Conservation (phyloP, 352 stramenopile genomes). For the Phytophthora megakarya region DNA sequence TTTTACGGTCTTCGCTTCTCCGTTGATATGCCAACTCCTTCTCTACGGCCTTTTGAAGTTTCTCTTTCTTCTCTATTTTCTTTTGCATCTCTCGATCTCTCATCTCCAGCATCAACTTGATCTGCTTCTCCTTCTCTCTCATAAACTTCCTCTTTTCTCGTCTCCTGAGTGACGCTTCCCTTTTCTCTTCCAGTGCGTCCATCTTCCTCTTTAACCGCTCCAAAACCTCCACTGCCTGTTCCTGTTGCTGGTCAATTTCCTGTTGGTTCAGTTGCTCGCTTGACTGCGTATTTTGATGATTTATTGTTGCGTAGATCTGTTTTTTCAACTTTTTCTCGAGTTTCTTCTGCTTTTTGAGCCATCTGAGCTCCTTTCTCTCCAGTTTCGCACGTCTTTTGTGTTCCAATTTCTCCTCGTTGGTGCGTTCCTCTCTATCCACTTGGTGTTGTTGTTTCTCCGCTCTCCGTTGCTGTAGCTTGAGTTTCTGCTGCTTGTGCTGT, state of each 20-base stretch:
- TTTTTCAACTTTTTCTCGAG: slow-evolving; percentile 12
- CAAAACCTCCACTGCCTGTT: not conserved
- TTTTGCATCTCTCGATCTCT: not conserved
- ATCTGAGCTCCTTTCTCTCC: slow-evolving; percentile 11
- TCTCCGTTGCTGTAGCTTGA: slow-evolving; percentile 5
- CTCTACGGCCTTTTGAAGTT: not conserved
- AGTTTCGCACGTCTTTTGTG: slow-evolving; percentile 1
- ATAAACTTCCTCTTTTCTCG: slow-evolving; percentile 13
- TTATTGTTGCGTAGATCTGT: not conserved
- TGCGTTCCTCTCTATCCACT: not conserved
- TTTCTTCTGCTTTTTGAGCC: slow-evolving; percentile 5
- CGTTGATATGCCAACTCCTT: slow-evolving; percentile 18
- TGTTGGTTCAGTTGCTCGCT: not conserved
- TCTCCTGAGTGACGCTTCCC: slow-evolving; percentile 3
- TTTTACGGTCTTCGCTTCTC: slow-evolving; percentile 17
- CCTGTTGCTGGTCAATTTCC: not conserved
- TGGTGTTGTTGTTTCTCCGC: slow-evolving; percentile 3
- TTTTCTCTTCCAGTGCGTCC: slow-evolving; percentile 6
- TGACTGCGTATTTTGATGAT: not conserved
- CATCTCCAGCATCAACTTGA: not conserved
- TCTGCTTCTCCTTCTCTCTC: slow-evolving; percentile 13
- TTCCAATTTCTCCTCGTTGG: not conserved
- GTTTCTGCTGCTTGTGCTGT: slow-evolving; percentile 11
- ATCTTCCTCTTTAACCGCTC: slow-evolving; percentile 30
- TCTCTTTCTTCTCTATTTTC: slow-evolving; percentile 1